Evolutionary conservation across 2,329 filamentous ascomycete genomes (phyloP), one percentile per base, ranked within the genome.

Genomic region (Monosporascus sp.): DNA sequence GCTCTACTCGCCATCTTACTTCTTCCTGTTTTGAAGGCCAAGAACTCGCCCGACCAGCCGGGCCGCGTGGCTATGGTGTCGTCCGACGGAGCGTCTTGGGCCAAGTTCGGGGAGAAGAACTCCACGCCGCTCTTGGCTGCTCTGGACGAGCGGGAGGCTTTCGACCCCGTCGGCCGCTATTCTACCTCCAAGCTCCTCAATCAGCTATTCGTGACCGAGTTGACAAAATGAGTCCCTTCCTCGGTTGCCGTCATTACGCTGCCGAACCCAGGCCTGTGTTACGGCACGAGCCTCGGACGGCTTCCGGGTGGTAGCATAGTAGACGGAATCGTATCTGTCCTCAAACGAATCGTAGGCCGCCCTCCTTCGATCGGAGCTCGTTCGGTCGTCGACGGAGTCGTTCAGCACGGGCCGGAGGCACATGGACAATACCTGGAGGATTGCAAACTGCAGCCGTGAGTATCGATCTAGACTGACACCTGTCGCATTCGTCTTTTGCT

Each of bases 1-100:
- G 70, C 77, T 7, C 63, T 82, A 0, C 66, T 83, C 0, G 70
- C 70, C 0, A 60, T 79, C 1, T 64, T 79, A 0, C 52, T 81
- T 3, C 60, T 82, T 0, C 78, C 77, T 0, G 72, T 74, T 35
- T 64, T 81, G 2, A 72, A 73, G 52, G 65, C 72, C 7, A 72
- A 53, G 44, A 53, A 52, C 3, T 46, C 22, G 27, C 14, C 19
- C 9, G 14, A 9, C 14, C 44, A 9, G 46, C 59, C 43, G 58
- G 41, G 50, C 9, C 55, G 52, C 17, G 26, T 70, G n/a, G 63
- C 61, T 7, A 55, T 68, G 17, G 62, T 68, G 14, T 62, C 59
- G 26, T 68, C 65, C 6, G 63, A 63, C 40, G 54, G 54, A 1
- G 60, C 65, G 7, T 54, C 56, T 11, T 59, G 55, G 48, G 49